A percentile compares a stretch with the other conserved stretches of the same genome.
Evolutionary conservation across 768 basidiomycete genomes (phyloP).

Genomic region (Russula sp.): DNA sequence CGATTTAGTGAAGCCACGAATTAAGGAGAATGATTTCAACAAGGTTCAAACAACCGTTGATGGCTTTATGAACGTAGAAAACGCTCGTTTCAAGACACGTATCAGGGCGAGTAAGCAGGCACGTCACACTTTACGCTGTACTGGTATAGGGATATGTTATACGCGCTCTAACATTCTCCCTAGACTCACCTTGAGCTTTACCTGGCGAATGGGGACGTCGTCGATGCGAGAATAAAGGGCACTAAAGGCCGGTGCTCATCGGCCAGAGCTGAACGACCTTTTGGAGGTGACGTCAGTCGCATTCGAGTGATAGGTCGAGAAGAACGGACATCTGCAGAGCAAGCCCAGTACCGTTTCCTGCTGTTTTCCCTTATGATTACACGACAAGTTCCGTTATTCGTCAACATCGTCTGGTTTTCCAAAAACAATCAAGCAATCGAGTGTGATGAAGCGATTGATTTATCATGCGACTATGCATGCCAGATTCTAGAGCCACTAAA

Average conservation of each 20-base stretch:
- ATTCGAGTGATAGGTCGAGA: constrained; percentile 17
- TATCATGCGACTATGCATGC: neutral
- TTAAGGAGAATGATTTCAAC: constrained; percentile 13
- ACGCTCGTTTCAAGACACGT: constrained; percentile 16
- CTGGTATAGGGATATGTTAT: neutral
- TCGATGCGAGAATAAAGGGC: neutral
- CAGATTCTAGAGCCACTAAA: neutral
- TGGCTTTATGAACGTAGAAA: neutral
- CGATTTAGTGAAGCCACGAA: neutral
- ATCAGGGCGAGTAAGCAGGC: constrained; percentile 9
- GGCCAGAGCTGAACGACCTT: neutral
- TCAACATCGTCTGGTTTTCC: constrained; percentile 13
- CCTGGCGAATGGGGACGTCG: neutral
- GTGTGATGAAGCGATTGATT: neutral
- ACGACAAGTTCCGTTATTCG: neutral
- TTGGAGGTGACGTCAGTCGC: neutral
- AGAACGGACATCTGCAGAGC: constrained; percentile 11
- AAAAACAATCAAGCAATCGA: neutral
- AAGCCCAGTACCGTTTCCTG: constrained; percentile 10
- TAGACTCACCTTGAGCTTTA: constrained; percentile 5
- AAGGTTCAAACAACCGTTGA: neutral
- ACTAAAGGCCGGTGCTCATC: constrained; percentile 2
- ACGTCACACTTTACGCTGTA: neutral
- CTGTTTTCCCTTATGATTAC: neutral
- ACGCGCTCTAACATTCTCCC: neutral